These are phyloP conservation scores for Coemansia sp. DNA, from an alignment of 192 early-diverging fungal species.

Conservation along the genomic window DNA sequence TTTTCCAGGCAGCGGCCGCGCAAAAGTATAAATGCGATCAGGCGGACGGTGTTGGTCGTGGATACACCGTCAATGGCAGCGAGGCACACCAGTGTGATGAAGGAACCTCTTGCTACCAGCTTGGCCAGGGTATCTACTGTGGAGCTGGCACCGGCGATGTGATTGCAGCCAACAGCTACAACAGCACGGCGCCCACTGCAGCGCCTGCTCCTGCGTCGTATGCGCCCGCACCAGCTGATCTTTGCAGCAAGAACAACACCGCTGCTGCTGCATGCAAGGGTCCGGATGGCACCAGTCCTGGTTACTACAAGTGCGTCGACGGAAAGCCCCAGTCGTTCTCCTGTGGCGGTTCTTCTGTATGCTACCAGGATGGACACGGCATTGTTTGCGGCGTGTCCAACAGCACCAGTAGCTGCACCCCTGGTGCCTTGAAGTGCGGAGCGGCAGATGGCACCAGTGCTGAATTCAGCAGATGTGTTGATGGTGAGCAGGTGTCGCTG, in stretches of 20 bases:
- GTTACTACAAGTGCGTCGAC: slow-evolving; percentile 17
- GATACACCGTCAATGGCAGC: slow-evolving; percentile 16
- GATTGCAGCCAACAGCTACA: not conserved
- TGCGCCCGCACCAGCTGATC: not conserved
- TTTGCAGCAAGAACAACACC: slow-evolving; percentile 14
- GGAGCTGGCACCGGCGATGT: slow-evolving; percentile 13
- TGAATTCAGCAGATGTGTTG: slow-evolving; percentile 19
- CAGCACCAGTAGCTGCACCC: slow-evolving; percentile 8
- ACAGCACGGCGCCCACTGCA: not conserved
- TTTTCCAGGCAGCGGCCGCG: slow-evolving; percentile 18
- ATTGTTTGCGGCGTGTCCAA: slow-evolving; percentile 14
- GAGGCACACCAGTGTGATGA: slow-evolving; percentile 17
- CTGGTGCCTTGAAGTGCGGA: slow-evolving; percentile 19
- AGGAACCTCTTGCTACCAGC: slow-evolving; percentile 20
- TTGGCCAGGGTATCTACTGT: slow-evolving; percentile 30
- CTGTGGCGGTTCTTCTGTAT: slow-evolving; percentile 16
- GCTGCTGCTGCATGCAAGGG: slow-evolving; percentile 8
- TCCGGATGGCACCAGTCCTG: slow-evolving; percentile 8
- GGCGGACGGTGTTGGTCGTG: slow-evolving; percentile 16
- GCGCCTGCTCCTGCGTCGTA: not conserved
- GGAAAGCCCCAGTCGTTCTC: slow-evolving; percentile 7
- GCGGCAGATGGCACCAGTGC: slow-evolving; percentile 21
- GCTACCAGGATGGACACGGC: slow-evolving; percentile 23
- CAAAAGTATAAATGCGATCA: slow-evolving; percentile 23
- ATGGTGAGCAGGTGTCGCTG: slow-evolving; percentile 18